Evolutionary conservation across 495 filamentous ascomycete genomes (phyloP).

Genomic region (Penicillium taxi): DNA sequence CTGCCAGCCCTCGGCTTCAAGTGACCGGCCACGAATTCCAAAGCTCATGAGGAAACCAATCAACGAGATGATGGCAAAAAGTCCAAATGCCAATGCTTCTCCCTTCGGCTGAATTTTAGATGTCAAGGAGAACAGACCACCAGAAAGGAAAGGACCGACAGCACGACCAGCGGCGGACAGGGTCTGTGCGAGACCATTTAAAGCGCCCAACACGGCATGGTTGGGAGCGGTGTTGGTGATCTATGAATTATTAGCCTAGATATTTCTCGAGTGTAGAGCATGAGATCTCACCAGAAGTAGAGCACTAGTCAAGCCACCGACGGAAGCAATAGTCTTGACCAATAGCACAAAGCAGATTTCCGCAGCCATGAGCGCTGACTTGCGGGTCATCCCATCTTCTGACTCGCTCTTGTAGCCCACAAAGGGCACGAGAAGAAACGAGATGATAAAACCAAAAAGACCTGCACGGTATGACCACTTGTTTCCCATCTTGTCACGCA

Average conservation of each 20-base stretch:
- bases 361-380: constrained; percentile 52
- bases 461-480: constrained; percentile 70
- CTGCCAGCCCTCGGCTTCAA: constrained; percentile 56
- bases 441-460: constrained; percentile 71
- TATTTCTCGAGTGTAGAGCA: background rate
- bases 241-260: constrained; percentile 33
- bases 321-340: constrained; percentile 79
- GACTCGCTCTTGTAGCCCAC: constrained; percentile 65
- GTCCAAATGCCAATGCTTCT: constrained; percentile 74
- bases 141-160: constrained; percentile 80
- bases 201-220: constrained; percentile 74
- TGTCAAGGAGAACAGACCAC: constrained; percentile 69
- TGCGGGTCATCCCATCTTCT: constrained; percentile 40
- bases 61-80: constrained; percentile 72
- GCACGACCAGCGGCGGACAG: constrained; percentile 86
- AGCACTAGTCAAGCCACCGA: constrained; percentile 82
- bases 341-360: constrained; percentile 75
- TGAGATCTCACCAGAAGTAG: constrained; percentile 63
- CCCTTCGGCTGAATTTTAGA: constrained; percentile 65
- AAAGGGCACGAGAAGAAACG: constrained; percentile 83
- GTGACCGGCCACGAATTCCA: constrained; percentile 52
- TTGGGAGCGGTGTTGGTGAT: constrained; percentile 90
- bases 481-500: constrained; percentile 80
- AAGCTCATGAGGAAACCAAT: constrained; percentile 70
- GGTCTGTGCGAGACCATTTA: constrained; percentile 92